Conservation (phyloP, 148 eudicot genomes). For the Rhododendron henanense region DNA sequence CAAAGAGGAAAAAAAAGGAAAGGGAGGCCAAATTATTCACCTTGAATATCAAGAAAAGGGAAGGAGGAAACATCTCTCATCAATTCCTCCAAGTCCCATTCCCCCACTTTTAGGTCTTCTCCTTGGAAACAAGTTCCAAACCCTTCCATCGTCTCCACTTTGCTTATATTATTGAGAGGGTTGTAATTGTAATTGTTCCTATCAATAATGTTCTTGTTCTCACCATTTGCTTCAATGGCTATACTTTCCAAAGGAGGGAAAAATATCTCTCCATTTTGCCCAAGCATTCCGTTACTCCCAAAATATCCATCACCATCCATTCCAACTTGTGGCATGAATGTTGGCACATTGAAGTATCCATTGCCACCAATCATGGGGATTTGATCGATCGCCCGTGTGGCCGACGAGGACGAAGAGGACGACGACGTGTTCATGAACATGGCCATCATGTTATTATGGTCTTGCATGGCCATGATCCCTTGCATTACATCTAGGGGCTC, state of each 20-base stretch:
- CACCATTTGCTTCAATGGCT: slow-evolving; percentile 27
- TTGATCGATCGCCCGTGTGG: slow-evolving; percentile 21
- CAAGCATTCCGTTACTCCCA: slow-evolving; percentile 30
- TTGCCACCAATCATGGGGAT: slow-evolving; percentile 19
- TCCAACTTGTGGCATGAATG: slow-evolving; percentile 37
- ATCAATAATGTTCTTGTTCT: slow-evolving; percentile 28
- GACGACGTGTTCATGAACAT: slow-evolving; percentile 48
- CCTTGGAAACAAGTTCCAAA: slow-evolving; percentile 45
- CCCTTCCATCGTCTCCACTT: slow-evolving; percentile 23
- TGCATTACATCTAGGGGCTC: slow-evolving; percentile 39
- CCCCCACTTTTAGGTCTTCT: slow-evolving; percentile 62
- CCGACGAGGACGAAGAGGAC: slow-evolving; percentile 30
- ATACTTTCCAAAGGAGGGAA: slow-evolving; percentile 53
- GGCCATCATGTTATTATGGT: slow-evolving; percentile 37
- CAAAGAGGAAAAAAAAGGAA: not conserved
- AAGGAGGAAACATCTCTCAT: slow-evolving; percentile 65
- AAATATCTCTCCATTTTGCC: slow-evolving; percentile 36
- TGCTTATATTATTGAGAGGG: slow-evolving; percentile 27
- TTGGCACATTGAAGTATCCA: slow-evolving; percentile 33
- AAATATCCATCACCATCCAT: slow-evolving; percentile 11
- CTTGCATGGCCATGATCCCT: slow-evolving; percentile 34
- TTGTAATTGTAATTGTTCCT: slow-evolving; percentile 24
- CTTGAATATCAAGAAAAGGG: slow-evolving; percentile 59
- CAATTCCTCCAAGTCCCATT: slow-evolving; percentile 82
- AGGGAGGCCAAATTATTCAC: slow-evolving; percentile 18